These are phyloP conservation scores for Pestalotiopsis sp. DNA, from an alignment of 2,329 filamentous ascomycete genomes.

Conservation along the genomic window DNA sequence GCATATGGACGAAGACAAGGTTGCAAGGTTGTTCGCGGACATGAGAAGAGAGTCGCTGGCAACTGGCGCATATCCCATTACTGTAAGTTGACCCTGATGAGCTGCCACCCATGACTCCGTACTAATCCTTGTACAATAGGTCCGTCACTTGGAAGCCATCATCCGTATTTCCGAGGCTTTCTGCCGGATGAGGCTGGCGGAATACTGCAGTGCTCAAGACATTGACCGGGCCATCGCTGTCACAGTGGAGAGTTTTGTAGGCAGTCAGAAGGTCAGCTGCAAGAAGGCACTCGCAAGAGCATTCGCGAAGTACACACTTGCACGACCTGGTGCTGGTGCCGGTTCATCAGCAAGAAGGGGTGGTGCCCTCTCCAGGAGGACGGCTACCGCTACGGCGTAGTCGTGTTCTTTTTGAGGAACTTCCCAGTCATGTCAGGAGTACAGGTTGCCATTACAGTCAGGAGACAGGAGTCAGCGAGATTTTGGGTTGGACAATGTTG, in stretches of 20 bases:
- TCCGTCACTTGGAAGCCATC: conserved; percentile 96
- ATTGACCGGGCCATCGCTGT: conserved; percentile 97
- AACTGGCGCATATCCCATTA: conserved; percentile 96
- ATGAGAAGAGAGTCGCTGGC: conserved; percentile 92
- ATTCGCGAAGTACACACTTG: conserved; percentile 89
- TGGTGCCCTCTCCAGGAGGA: conserved; percentile 10
- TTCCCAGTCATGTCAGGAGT: neutral
- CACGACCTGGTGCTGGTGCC: conserved; percentile 41
- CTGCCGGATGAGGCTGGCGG: conserved; percentile 96
- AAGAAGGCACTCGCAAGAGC: conserved; percentile 94
- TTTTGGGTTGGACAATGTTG: neutral
- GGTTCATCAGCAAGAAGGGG: conserved; percentile 16
- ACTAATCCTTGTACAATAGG: conserved; percentile 47
- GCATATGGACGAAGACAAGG: conserved; percentile 97
- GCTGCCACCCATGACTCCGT: neutral
- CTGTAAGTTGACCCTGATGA: conserved; percentile 59
- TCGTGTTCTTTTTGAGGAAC: neutral
- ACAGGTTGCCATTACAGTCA: neutral
- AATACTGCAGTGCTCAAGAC: conserved; percentile 86
- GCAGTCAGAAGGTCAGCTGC: conserved; percentile 93
- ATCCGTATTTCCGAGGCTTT: conserved; percentile 94
- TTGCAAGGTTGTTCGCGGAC: conserved; percentile 89
- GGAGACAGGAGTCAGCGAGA: neutral
- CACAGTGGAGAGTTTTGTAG: conserved; percentile 93
- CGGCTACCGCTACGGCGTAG: conserved; percentile 8